These are phyloP conservation scores for Trichaptum fuscoviolaceum DNA, from an alignment of 768 basidiomycete genomes.

Conservation along the genomic window DNA sequence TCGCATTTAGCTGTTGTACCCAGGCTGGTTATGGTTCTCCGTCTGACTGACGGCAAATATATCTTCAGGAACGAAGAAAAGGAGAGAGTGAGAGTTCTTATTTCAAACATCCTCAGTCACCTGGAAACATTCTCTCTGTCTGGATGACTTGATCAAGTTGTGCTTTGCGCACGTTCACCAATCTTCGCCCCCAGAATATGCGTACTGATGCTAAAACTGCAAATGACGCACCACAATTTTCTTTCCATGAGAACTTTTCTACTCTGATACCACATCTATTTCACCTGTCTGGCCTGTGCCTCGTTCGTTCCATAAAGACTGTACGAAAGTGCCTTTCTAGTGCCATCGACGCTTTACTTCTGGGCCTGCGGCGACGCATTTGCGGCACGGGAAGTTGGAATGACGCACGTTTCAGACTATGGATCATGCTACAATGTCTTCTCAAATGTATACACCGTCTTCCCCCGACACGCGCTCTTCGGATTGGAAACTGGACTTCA, in stretches of 20 bases:
- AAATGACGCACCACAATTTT: background rate
- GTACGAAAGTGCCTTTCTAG: background rate
- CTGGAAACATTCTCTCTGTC: background rate
- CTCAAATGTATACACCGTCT: too few relatives aligned
- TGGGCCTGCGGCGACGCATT: background rate
- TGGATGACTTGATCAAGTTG: background rate
- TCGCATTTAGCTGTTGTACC: background rate
- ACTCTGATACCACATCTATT: background rate
- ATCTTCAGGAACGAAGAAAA: background rate
- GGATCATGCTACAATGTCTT: background rate
- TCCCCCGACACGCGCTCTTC: too few relatives aligned
- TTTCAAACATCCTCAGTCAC: background rate
- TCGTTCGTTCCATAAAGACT: background rate
- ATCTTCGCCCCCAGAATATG: background rate
- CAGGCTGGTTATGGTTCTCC: background rate
- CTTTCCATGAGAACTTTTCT: background rate
- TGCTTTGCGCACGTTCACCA: background rate
- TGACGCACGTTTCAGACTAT: background rate
- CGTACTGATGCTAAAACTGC: background rate
- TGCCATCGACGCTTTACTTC: background rate
- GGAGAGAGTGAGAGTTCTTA: background rate
- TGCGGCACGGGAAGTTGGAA: background rate
- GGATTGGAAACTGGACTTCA: too few relatives aligned
- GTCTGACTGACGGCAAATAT: background rate
- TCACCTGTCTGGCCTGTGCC: background rate